phyloP scores from a whole-genome alignment of 164 flowering plant species.

The Warburgia ugandensis region DNA sequence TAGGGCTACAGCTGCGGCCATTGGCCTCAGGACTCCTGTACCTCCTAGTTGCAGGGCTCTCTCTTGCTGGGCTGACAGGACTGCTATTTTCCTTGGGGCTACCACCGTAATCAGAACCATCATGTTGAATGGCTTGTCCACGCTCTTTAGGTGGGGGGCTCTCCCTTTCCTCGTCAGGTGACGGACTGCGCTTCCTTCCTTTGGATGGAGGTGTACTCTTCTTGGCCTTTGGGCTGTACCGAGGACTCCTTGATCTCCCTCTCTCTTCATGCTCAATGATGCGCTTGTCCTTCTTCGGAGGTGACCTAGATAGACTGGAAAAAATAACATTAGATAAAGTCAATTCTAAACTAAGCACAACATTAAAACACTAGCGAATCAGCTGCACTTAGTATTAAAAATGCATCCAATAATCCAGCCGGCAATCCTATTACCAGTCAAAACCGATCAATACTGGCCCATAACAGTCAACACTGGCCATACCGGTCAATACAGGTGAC shows the following conservation, averaged over 20 bases:
- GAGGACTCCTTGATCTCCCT: constrained; percentile 54
- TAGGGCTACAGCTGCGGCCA: constrained; percentile 18
- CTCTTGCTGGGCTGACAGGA: constrained; percentile 11
- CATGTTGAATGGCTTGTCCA: constrained; percentile 7
- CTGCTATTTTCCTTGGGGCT: constrained; percentile 47
- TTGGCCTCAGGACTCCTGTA: constrained; percentile 12
- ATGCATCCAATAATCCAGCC: no score
- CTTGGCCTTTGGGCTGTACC: constrained; percentile 40
- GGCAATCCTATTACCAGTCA: no score
- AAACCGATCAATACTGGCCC: no score
- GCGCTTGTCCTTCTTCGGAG: constrained; percentile 38
- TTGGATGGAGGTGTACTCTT: constrained; percentile 43
- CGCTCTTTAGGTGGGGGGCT: constrained; percentile 41
- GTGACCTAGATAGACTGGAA: constrained; percentile 63
- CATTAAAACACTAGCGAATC: no score
- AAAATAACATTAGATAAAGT: no score
- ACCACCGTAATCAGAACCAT: constrained; percentile 52
- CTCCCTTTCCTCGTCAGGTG: constrained; percentile 42
- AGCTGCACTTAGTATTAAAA: no score
- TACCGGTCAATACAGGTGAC: no score
- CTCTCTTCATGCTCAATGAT: constrained; percentile 32
- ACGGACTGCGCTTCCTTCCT: constrained; percentile 46
- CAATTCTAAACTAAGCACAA: no score
- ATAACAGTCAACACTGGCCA: no score
- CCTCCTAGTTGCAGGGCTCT: constrained; percentile 24